Conservation (phyloP, 768 basidiomycete species). For the Auricularia cornea region DNA sequence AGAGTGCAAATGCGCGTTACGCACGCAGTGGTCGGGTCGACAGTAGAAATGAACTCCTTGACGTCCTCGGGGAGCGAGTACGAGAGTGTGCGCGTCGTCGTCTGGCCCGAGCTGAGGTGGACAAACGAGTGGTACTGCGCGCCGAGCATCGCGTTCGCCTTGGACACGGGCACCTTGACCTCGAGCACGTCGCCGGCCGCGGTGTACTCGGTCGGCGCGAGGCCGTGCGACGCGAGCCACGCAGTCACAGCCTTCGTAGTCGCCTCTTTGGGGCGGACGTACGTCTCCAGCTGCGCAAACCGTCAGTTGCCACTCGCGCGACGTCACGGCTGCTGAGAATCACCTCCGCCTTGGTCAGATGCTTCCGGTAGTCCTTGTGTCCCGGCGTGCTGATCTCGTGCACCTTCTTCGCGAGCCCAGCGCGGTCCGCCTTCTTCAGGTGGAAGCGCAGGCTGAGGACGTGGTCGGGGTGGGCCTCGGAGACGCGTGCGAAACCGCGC, state of each 20-base stretch:
- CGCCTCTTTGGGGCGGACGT: neutral
- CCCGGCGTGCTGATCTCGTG: neutral
- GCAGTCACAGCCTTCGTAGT: neutral
- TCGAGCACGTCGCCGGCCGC: neutral
- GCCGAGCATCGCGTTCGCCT: neutral
- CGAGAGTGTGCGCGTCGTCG: conserved; percentile 45
- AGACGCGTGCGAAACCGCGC: neutral
- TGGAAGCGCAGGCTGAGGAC: neutral
- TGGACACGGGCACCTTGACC: neutral
- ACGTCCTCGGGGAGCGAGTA: conserved; percentile 51
- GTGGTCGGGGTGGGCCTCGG: neutral
- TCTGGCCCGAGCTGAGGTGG: conserved; percentile 38
- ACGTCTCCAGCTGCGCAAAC: neutral
- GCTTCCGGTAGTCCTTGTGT: neutral
- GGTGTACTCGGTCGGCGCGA: neutral
- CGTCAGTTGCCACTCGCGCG: neutral
- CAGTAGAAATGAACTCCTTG: conserved; percentile 47
- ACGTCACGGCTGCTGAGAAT: neutral
- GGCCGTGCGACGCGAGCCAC: neutral
- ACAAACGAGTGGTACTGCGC: conserved; percentile 51
- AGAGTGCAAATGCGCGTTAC: neutral
- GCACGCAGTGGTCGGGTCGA: conserved; percentile 57
- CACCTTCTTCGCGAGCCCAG: neutral
- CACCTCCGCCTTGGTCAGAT: conserved; percentile 1
- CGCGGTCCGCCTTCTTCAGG: neutral